phyloP scores from a whole-genome alignment of 345 rosid genomes.

The Gossypium anomalum region DNA sequence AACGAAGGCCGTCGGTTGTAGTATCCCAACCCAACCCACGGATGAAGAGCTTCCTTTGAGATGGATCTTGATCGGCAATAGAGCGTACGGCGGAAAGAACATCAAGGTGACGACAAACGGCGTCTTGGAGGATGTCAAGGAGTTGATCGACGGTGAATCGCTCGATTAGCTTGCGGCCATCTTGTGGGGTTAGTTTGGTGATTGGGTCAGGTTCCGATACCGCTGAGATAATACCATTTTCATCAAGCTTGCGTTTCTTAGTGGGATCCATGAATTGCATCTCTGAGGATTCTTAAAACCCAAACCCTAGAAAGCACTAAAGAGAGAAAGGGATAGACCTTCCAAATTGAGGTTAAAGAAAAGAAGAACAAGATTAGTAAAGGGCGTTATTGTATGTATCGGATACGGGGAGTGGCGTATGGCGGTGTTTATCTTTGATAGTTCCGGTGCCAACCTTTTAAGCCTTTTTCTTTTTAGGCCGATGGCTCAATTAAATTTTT shows the following conservation, averaged over 20 bases:
- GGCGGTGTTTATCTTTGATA: neutral
- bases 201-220: neutral
- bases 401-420: neutral
- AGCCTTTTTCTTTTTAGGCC: neutral
- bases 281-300: constrained; percentile 22
- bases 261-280: neutral
- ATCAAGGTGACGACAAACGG: neutral
- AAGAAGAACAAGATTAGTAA: neutral
- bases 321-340: neutral
- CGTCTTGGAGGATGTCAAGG: constrained; percentile 4
- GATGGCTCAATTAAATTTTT: neutral
- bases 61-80: constrained; percentile 2
- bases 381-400: neutral
- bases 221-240: neutral
- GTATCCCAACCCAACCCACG: constrained; percentile 5
- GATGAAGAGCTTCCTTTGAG: constrained; percentile 1
- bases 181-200: neutral
- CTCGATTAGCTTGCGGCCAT: constrained; percentile 1
- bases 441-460: neutral
- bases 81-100: constrained; percentile 1
- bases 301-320: constrained; percentile 31
- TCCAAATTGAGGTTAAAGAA: neutral
- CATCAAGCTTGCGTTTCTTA: neutral
- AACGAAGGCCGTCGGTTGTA: neutral
- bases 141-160: neutral